Evolutionary conservation across 805 yeast species (phyloP), one percentile per base, ranked within the genome.

Genomic region (Zygosaccharomyces bailii): DNA sequence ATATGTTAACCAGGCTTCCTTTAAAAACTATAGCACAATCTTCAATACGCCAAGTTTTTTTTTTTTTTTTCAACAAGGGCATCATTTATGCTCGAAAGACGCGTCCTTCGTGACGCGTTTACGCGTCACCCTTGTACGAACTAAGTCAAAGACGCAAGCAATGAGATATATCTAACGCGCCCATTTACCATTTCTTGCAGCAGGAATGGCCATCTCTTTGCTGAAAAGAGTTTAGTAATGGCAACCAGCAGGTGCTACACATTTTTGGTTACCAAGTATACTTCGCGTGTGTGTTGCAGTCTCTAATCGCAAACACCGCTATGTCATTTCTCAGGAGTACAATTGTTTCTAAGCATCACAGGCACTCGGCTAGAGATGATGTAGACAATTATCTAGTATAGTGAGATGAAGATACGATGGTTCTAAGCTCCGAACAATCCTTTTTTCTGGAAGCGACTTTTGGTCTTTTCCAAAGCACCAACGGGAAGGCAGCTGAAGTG

Each of bases 251-350:
- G 31, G 3, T 27, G 31, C 11, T 24, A 6, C 27, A 24, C 27
- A 4, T 6, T 6, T 5, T 24, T 24, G n/a, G n/a, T n/a, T n/a
- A n/a, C n/a, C n/a, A 7, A 33, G 5, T 5, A 33, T n/a, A n/a
- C n/a, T n/a, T n/a, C n/a, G n/a, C n/a, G 25, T 9, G 25, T 5
- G 25, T 21, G 25, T 21, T 21, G 25, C 25, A 21, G 25, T 5
- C 25, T n/a, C n/a, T n/a, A n/a, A n/a, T n/a, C n/a, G n/a, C n/a
- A n/a, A n/a, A n/a, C n/a, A n/a, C n/a, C n/a, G 25, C 25, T 9
- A 21, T 21, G 25, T 21, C 25, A 21, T 21, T 5, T 21, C 74
- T 56, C 83, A n/a, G n/a, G n/a, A n/a, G n/a, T n/a, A n/a, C n/a
- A n/a, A n/a, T n/a, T n/a, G n/a, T n/a, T n/a, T n/a, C n/a, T n/a